These are phyloP conservation scores for Tephrocybe sp. DNA, from an alignment of 768 basidiomycete species.

Conservation along the genomic window DNA sequence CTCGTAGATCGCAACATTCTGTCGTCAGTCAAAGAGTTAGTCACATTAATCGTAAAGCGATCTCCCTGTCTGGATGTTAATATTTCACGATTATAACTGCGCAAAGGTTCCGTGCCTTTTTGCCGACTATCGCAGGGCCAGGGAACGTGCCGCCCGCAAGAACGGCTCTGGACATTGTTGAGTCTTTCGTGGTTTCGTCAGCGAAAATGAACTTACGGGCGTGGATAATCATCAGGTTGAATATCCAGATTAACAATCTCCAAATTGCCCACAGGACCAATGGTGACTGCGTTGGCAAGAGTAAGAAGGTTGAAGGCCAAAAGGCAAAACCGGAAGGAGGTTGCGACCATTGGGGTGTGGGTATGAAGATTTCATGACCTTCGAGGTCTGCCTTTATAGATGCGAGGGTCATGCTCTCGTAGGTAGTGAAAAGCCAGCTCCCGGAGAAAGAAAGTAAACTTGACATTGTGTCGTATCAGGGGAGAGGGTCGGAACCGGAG, in stretches of 20 bases:
- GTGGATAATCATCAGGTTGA: background rate
- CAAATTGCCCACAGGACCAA: background rate
- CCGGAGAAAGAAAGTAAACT: background rate
- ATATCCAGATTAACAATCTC: background rate
- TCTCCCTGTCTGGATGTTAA: background rate
- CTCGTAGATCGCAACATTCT: slow-evolving; percentile 4
- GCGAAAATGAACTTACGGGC: background rate
- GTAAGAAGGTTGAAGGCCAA: background rate
- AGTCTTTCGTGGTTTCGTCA: background rate
- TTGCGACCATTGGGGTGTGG: background rate
- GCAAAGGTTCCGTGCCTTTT: background rate
- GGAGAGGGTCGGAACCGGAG: too few species aligned
- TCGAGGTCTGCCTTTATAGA: background rate
- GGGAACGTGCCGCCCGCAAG: background rate
- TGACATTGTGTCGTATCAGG: too few species aligned
- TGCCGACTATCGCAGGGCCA: background rate
- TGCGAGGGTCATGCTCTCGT: too few species aligned
- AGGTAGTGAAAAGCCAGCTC: background rate
- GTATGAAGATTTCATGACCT: background rate
- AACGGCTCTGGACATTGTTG: background rate
- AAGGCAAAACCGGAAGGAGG: background rate
- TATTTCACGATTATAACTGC: background rate
- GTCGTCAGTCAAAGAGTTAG: background rate
- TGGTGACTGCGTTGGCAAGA: background rate
- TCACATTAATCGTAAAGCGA: slow-evolving; percentile 4